Conservation (phyloP, 2,329 filamentous ascomycete genomes). For the Pseudonectria buxi region DNA sequence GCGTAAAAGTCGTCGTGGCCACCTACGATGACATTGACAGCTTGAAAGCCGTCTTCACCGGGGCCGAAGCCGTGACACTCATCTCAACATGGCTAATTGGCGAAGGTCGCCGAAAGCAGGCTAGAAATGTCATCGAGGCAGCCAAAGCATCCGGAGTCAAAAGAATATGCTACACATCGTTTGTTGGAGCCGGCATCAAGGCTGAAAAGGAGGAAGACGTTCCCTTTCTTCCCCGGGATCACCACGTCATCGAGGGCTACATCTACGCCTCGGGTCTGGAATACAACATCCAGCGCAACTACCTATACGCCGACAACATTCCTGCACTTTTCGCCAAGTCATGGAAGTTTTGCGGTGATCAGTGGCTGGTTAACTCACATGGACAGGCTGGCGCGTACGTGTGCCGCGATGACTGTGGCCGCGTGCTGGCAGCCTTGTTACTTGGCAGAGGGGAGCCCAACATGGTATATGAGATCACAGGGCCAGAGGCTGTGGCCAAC, state of each 20-base stretch:
- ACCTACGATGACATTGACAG: conserved; percentile 18
- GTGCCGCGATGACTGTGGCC: conserved; percentile 15
- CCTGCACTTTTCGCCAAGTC: conserved; percentile 15
- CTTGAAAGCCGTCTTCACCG: conserved; percentile 16
- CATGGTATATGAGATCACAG: conserved; percentile 16
- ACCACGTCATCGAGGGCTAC: conserved; percentile 17
- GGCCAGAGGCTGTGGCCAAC: conserved; percentile 14
- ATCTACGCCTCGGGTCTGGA: conserved; percentile 16
- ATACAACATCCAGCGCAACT: conserved; percentile 19
- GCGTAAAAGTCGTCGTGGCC: conserved; percentile 13
- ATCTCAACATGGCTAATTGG: conserved; percentile 20
- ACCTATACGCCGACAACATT: conserved; percentile 18
- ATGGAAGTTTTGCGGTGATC: conserved; percentile 17
- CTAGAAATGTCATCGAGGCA: conserved; percentile 14
- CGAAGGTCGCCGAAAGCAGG: conserved; percentile 14
- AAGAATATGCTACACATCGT: conserved; percentile 18
- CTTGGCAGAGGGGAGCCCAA: conserved; percentile 15
- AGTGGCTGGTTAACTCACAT: conserved; percentile 16
- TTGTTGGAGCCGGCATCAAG: conserved; percentile 16
- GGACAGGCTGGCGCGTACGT: conserved; percentile 17
- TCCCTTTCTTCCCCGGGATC: conserved; percentile 17
- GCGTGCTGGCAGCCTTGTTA: conserved; percentile 12
- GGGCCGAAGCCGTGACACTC: conserved; percentile 18
- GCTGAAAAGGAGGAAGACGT: conserved; percentile 20
- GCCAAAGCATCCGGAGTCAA: conserved; percentile 17